A percentile compares a stretch with the other conserved stretches of the same genome.
Conservation (phyloP, 345 rosid genomes). For the Iberis pinnata region DNA sequence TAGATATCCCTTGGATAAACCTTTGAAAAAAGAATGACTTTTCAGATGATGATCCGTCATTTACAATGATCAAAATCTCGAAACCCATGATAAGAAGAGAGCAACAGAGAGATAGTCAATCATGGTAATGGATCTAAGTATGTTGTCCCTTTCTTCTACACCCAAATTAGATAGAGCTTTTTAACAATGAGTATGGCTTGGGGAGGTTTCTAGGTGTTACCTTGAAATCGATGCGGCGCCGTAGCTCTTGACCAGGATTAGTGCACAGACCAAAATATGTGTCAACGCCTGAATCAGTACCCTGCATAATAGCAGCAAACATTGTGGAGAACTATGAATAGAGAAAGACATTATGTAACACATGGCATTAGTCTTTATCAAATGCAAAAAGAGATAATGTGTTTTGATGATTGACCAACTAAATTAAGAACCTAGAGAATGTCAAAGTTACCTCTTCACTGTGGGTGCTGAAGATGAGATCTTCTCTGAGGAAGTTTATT, state of each 20-base stretch:
- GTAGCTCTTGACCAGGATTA: constrained; percentile 72
- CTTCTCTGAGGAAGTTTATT: constrained; percentile 68
- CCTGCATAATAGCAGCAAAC: constrained; percentile 36
- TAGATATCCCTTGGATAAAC: constrained; percentile 83
- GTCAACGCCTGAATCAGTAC: constrained; percentile 85
- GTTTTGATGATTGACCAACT: not conserved
- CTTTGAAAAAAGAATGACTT: constrained; percentile 28
- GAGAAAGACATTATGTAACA: not conserved
- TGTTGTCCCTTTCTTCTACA: too few relatives aligned
- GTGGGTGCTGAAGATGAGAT: constrained; percentile 71
- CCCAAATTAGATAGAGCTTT: too few relatives aligned
- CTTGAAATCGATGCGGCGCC: constrained; percentile 86
- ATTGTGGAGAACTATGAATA: not conserved
- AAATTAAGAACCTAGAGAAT: constrained; percentile 7
- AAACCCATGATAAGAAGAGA: not conserved
- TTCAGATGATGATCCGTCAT: not conserved
- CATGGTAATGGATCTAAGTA: not conserved
- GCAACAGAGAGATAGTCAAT: not conserved
- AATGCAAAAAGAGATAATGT: too few relatives aligned
- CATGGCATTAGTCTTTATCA: too few relatives aligned
- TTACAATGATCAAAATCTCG: not conserved
- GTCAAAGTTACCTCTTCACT: constrained; percentile 67
- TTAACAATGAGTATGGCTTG: too few relatives aligned
- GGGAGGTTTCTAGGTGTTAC: constrained; percentile 30
- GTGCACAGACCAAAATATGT: constrained; percentile 89